Evolutionary conservation across 495 filamentous ascomycete genomes (phyloP).

Genomic region (Xylaria telfairii): DNA sequence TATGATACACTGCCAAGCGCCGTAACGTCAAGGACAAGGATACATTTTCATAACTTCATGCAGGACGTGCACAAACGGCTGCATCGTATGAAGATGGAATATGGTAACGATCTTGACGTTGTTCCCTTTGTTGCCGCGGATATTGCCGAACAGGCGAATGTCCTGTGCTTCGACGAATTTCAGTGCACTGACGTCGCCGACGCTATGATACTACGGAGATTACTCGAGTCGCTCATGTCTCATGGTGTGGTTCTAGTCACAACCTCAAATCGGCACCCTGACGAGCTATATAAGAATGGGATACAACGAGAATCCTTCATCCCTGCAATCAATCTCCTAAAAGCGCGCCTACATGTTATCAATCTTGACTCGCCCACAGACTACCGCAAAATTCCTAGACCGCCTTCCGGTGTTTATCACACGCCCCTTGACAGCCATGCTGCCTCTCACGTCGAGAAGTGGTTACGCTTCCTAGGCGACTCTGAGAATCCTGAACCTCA

Average conservation of each 20-base stretch:
- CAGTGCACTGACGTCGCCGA: slow-evolving; percentile 99
- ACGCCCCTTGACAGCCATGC: slow-evolving; percentile 78
- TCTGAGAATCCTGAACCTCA: slow-evolving; percentile 77
- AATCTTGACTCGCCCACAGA: slow-evolving; percentile 95
- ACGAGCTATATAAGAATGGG: slow-evolving; percentile 96
- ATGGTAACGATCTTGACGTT: slow-evolving; percentile 90
- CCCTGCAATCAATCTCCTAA: slow-evolving; percentile 91
- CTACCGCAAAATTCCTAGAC: slow-evolving; percentile 95
- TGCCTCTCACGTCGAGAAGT: slow-evolving; percentile 81
- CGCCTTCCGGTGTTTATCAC: slow-evolving; percentile 92
- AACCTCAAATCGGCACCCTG: slow-evolving; percentile 94
- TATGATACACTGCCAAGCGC: slow-evolving; percentile 87
- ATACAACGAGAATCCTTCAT: slow-evolving; percentile 96
- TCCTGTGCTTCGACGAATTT: slow-evolving; percentile 98
- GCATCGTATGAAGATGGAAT: slow-evolving; percentile 85
- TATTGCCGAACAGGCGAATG: slow-evolving; percentile 82
- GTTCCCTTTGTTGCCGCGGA: slow-evolving; percentile 92
- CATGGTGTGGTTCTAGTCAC: slow-evolving; percentile 97
- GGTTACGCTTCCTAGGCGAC: slow-evolving; percentile 94
- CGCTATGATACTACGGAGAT: slow-evolving; percentile 92
- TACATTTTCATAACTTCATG: slow-evolving; percentile 99
- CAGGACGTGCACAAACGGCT: slow-evolving; percentile 94
- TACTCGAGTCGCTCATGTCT: slow-evolving; percentile 88
- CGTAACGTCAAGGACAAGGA: slow-evolving; percentile 86
- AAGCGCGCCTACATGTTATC: slow-evolving; percentile 80